Evolutionary conservation across 2,329 filamentous ascomycete species (phyloP).

Genomic region (Aureobasidium leucospermi): DNA sequence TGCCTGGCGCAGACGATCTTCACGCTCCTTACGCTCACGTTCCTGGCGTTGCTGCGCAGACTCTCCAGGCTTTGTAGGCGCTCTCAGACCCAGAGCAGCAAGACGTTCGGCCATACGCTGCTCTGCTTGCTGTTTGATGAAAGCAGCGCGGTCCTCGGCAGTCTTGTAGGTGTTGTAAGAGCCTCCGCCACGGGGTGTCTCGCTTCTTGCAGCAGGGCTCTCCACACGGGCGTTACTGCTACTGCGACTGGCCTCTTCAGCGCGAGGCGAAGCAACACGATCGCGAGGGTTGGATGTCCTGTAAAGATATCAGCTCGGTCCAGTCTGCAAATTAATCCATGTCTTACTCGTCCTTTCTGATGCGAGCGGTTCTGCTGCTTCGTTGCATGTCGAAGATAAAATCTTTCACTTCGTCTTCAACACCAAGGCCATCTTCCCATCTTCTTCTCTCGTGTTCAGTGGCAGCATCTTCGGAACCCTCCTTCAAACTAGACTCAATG

Average conservation of each 20-base stretch:
- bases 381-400: slow-evolving; percentile 96
- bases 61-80: slow-evolving; percentile 68
- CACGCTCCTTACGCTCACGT: slow-evolving; percentile 78
- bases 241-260: slow-evolving; percentile 24
- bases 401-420: slow-evolving; percentile 93
- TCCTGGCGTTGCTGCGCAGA: slow-evolving; percentile 76
- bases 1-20: slow-evolving; percentile 78
- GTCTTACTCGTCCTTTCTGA: slow-evolving; percentile 55
- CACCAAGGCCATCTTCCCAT: slow-evolving; percentile 93
- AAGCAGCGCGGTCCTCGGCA: slow-evolving; percentile 86
- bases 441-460: slow-evolving; percentile 85
- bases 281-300: slow-evolving; percentile 13
- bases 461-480: slow-evolving; percentile 64
- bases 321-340: not conserved
- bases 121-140: slow-evolving; percentile 95
- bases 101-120: slow-evolving; percentile 94
- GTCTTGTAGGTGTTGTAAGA: slow-evolving; percentile 78
- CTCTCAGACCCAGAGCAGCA: slow-evolving; percentile 85
- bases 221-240: slow-evolving; percentile 25
- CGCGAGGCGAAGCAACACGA: not conserved
- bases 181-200: slow-evolving; percentile 21
- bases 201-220: slow-evolving; percentile 21
- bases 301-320: not conserved
- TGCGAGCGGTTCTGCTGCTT: slow-evolving; percentile 67
- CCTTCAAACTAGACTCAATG: slow-evolving; percentile 81